These are phyloP conservation scores for Monilinia fructigena DNA, from an alignment of 2,329 filamentous ascomycete genomes.

Conservation along the genomic window DNA sequence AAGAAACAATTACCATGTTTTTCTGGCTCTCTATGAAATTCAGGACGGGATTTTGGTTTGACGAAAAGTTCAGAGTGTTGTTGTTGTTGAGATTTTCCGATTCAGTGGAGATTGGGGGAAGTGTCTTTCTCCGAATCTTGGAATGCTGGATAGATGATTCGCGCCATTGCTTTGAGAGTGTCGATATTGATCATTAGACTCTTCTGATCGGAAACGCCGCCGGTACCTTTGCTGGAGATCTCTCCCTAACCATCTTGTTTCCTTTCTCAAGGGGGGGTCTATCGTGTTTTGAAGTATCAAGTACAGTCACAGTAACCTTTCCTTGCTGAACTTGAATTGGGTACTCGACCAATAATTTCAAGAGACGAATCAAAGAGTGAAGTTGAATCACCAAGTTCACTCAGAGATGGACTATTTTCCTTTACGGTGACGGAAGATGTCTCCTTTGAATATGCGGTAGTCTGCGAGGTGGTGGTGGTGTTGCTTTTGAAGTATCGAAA, in stretches of 20 bases:
- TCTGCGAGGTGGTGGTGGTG: neutral
- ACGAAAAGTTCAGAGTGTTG: conserved; percentile 36
- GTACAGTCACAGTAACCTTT: conserved; percentile 29
- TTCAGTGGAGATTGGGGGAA: conserved; percentile 39
- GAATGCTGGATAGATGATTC: conserved; percentile 28
- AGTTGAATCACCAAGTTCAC: conserved; percentile 39
- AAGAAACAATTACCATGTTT: conserved; percentile 29
- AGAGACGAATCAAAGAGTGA: conserved; percentile 35
- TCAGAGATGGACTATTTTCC: conserved; percentile 29
- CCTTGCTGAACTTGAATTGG: conserved; percentile 24
- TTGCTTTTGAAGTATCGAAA: neutral
- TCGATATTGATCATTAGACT: conserved; percentile 31
- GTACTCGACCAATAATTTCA: conserved; percentile 19
- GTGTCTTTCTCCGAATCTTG: conserved; percentile 38
- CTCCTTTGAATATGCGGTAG: conserved; percentile 5
- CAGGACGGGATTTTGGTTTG: conserved; percentile 38
- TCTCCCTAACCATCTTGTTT: conserved; percentile 40
- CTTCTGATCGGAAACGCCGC: conserved; percentile 32
- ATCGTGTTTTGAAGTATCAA: conserved; percentile 25
- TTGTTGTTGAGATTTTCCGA: conserved; percentile 31
- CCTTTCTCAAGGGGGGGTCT: neutral
- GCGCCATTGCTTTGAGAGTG: conserved; percentile 21
- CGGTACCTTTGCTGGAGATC: conserved; percentile 37
- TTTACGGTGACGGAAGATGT: neutral
- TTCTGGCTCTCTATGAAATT: conserved; percentile 37